phyloP scores from a whole-genome alignment of 1,284 basidiomycete species.

The Melampsora larici-populina region DNA sequence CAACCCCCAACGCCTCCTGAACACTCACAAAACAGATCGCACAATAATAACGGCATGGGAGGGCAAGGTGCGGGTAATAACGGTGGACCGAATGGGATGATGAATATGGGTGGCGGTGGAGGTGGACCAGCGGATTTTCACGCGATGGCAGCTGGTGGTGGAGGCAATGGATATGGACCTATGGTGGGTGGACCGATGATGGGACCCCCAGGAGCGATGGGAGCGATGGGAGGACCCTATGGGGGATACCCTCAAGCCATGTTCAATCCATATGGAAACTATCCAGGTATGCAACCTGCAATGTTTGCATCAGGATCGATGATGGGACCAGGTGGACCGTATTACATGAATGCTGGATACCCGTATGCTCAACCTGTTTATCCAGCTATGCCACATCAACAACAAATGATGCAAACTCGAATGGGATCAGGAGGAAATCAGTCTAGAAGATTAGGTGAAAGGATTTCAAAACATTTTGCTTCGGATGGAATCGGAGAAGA shows the following conservation, averaged over 20 bases:
- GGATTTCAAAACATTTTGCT: constrained; percentile 36
- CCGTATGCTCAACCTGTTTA: constrained; percentile 17
- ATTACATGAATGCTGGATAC: constrained; percentile 39
- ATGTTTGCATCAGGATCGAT: not conserved
- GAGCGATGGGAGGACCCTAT: constrained; percentile 22
- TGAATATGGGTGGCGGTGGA: constrained; percentile 12
- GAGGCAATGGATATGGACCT: not conserved
- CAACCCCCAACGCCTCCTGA: constrained; percentile 33
- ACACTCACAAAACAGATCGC: constrained; percentile 7
- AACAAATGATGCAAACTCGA: constrained; percentile 4
- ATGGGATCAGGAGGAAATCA: not conserved
- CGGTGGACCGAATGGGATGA: constrained; percentile 30
- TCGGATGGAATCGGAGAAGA: not conserved
- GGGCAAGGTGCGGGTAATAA: constrained; percentile 1
- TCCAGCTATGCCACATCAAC: constrained; percentile 25
- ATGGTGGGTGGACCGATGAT: constrained; percentile 31
- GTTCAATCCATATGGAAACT: constrained; percentile 10
- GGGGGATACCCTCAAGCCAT: constrained; percentile 24
- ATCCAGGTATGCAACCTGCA: constrained; percentile 14
- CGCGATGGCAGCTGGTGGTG: constrained; percentile 19
- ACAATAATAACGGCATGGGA: constrained; percentile 1
- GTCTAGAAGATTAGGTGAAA: constrained; percentile 25
- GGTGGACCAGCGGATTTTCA: constrained; percentile 22
- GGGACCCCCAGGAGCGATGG: not conserved
- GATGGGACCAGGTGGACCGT: constrained; percentile 7